Conservation (phyloP, 805 yeast genomes). For the Saturnispora galanensis region DNA sequence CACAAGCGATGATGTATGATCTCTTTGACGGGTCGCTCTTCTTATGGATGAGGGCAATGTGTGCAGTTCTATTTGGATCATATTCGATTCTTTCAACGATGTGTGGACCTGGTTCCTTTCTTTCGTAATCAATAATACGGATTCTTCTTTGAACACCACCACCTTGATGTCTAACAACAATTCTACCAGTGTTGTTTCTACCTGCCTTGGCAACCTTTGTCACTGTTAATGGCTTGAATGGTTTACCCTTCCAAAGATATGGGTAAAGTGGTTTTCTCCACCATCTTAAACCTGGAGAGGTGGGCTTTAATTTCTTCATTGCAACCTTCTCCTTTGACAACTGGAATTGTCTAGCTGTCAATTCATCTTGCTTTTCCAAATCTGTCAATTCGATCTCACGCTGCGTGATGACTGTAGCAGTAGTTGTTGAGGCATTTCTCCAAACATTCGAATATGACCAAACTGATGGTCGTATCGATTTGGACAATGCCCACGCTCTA, state of each 20-base stretch:
- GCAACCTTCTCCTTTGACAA: conserved; percentile 60
- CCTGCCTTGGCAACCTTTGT: conserved; percentile 72
- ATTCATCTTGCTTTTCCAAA: conserved; percentile 69
- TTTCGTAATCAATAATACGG: conserved; percentile 67
- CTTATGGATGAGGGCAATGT: conserved; percentile 68
- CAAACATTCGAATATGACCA: background rate
- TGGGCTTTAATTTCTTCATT: conserved; percentile 68
- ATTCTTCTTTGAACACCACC: conserved; percentile 92
- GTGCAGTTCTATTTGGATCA: conserved; percentile 91
- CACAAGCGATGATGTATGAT: conserved; percentile 81
- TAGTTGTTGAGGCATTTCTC: background rate
- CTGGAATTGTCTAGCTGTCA: conserved; percentile 62
- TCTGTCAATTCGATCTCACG: conserved; percentile 48
- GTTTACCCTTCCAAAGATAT: conserved; percentile 79
- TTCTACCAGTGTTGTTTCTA: conserved; percentile 78
- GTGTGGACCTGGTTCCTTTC: conserved; percentile 62
- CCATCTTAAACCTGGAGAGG: conserved; percentile 84
- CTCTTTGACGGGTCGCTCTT: conserved; percentile 50
- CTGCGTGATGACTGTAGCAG: conserved; percentile 7
- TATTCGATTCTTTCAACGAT: conserved; percentile 83
- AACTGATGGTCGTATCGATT: background rate
- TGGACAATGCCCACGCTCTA: background rate
- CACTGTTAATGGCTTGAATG: conserved; percentile 64
- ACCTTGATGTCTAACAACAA: conserved; percentile 91
- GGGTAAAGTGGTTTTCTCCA: conserved; percentile 80